Conservation (phyloP, 805 yeast species). For the Monosporozyma unispora region DNA sequence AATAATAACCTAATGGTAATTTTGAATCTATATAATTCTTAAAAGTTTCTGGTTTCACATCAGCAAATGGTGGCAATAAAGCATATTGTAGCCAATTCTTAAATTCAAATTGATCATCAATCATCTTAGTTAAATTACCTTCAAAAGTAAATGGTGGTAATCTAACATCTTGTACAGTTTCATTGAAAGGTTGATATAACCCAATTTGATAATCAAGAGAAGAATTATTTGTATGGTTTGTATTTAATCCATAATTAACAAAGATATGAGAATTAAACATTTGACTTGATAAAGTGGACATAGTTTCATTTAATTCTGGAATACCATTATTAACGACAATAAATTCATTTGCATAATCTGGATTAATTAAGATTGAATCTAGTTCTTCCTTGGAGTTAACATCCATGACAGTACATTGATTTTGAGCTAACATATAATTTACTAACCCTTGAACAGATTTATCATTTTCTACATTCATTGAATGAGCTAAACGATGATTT, state of each 20-base stretch:
- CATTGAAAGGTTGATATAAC: slow-evolving; percentile 5
- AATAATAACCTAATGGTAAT: slow-evolving; percentile 80
- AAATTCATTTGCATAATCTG: slow-evolving; percentile 34
- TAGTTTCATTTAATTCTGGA: slow-evolving; percentile 43
- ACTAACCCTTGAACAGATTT: slow-evolving; percentile 71
- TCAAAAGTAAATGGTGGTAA: slow-evolving; percentile 22
- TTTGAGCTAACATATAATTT: slow-evolving; percentile 67
- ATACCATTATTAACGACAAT: slow-evolving; percentile 49
- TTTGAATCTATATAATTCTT: slow-evolving; percentile 60
- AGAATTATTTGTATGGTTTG: too few relatives aligned
- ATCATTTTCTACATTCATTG: slow-evolving; percentile 68
- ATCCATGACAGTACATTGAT: slow-evolving; percentile 62
- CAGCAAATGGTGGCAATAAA: slow-evolving; percentile 78
- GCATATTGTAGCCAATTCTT: slow-evolving; percentile 38
- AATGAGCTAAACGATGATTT: slow-evolving; percentile 35
- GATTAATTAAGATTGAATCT: slow-evolving; percentile 31
- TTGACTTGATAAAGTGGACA: slow-evolving; percentile 47
- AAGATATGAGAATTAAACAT: slow-evolving; percentile 60
- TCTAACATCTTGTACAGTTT: not conserved
- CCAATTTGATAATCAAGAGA: not conserved
- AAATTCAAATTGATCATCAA: slow-evolving; percentile 7
- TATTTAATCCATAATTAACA: slow-evolving; percentile 29
- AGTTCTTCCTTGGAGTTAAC: slow-evolving; percentile 42
- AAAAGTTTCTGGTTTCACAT: slow-evolving; percentile 74
- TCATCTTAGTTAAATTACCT: slow-evolving; percentile 14